Percentiles rank a stretch among this genome's conserved stretches.
Evolutionary conservation across 2,329 filamentous ascomycete genomes (phyloP).

Genomic region (Neonectria faginata): DNA sequence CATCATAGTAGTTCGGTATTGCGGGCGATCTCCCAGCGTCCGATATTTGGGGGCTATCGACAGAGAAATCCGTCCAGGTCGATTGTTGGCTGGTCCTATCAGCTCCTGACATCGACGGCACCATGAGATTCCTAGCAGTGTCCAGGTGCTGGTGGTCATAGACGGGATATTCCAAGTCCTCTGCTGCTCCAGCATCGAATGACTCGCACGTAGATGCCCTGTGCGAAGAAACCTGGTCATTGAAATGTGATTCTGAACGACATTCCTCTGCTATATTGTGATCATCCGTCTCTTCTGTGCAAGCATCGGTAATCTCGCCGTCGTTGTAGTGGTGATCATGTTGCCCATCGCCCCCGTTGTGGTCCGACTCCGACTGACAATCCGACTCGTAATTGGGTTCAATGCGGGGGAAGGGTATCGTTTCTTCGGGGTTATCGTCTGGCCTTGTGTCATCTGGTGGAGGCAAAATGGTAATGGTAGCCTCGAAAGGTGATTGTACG

Average conservation of each 20-base stretch:
- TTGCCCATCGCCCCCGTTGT: conserved; percentile 38
- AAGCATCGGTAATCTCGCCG: conserved; percentile 51
- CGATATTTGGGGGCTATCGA: conserved; percentile 63
- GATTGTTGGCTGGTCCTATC: conserved; percentile 67
- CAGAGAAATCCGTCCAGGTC: conserved; percentile 70
- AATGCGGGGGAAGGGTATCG: conserved; percentile 51
- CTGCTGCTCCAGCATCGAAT: conserved; percentile 48
- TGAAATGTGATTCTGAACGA: conserved; percentile 45
- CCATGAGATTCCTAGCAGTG: conserved; percentile 58
- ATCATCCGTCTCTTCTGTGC: conserved; percentile 52
- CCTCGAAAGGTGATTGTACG: conserved; percentile 48
- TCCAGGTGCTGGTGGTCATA: conserved; percentile 49
- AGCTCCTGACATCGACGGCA: conserved; percentile 59
- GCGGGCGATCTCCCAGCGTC: conserved; percentile 47
- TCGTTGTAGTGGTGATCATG: conserved; percentile 47
- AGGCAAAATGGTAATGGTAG: conserved; percentile 63
- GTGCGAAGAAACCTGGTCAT: conserved; percentile 49
- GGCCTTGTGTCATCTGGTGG: conserved; percentile 47
- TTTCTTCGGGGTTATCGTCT: conserved; percentile 32
- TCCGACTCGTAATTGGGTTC: conserved; percentile 54
- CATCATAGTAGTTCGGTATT: conserved; percentile 42
- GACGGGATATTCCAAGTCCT: conserved; percentile 44
- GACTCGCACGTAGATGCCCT: conserved; percentile 57
- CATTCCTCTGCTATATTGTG: conserved; percentile 46
- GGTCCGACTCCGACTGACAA: conserved; percentile 53